Conservation (phyloP, 2,329 filamentous ascomycete species). For the Diaporthe vaccinii region DNA sequence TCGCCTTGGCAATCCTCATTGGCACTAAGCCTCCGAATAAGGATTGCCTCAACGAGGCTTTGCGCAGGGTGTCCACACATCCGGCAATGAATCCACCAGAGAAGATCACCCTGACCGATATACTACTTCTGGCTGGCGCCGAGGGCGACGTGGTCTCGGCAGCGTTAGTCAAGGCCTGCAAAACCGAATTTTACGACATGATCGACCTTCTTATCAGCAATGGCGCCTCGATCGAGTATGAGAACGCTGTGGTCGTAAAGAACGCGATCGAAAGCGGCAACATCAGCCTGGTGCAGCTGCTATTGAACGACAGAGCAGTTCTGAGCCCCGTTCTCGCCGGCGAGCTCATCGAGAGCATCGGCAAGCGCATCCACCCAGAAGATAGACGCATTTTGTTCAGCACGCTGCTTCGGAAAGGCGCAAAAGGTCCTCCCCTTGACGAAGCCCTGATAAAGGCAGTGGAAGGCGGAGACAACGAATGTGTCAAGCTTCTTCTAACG, state of each 20-base stretch:
- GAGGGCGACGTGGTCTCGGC: slow-evolving; percentile 63
- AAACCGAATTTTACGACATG: slow-evolving; percentile 67
- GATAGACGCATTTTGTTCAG: slow-evolving; percentile 60
- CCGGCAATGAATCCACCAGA: slow-evolving; percentile 61
- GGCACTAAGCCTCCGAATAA: slow-evolving; percentile 65
- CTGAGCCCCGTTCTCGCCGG: slow-evolving; percentile 63
- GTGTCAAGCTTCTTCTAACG: slow-evolving; percentile 63
- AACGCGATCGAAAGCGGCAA: slow-evolving; percentile 62
- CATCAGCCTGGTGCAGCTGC: slow-evolving; percentile 59
- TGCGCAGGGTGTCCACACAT: slow-evolving; percentile 61
- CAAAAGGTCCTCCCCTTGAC: slow-evolving; percentile 60
- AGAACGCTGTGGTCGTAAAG: slow-evolving; percentile 64
- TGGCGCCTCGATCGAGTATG: slow-evolving; percentile 68
- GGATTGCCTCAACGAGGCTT: slow-evolving; percentile 63
- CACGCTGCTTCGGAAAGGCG: slow-evolving; percentile 64
- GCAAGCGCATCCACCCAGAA: slow-evolving; percentile 60
- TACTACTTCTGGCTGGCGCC: slow-evolving; percentile 71
- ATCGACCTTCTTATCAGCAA: slow-evolving; percentile 65
- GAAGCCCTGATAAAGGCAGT: slow-evolving; percentile 65
- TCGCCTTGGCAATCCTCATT: slow-evolving; percentile 67
- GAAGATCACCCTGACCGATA: slow-evolving; percentile 66
- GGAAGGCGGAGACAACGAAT: slow-evolving; percentile 61
- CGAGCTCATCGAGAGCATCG: slow-evolving; percentile 63
- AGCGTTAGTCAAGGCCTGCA: slow-evolving; percentile 63
- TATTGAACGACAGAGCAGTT: slow-evolving; percentile 60